These are phyloP conservation scores for Candida palmyrensis DNA, from an alignment of 805 yeast species.

Conservation along the genomic window DNA sequence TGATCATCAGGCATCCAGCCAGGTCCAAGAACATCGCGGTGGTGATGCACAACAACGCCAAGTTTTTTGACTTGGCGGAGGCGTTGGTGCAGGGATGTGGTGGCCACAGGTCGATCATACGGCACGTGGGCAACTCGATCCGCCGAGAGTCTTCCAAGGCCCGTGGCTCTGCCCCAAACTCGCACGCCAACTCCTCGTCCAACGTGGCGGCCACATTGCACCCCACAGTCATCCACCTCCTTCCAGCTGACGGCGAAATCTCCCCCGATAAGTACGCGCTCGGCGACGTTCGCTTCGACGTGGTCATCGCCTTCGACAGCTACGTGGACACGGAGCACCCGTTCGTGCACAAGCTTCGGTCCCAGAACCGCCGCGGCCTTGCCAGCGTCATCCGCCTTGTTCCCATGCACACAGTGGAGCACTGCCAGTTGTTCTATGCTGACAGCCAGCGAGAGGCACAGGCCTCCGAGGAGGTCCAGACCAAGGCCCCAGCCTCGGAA, in stretches of 20 bases:
- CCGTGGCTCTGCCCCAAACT: conserved; percentile 3
- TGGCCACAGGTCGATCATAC: conserved; percentile 42
- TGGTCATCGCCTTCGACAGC: conserved; percentile 60
- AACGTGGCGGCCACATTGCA: conserved; percentile 1
- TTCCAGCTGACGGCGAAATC: conserved; percentile 33
- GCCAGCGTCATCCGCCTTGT: conserved; percentile 66
- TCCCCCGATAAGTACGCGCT: conserved; percentile 20
- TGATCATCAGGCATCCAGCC: conserved; percentile 36
- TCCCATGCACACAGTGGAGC: conserved; percentile 80
- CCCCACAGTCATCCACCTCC: conserved; percentile 30
- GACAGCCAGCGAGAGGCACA: conserved; percentile 10
- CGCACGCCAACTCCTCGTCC: conserved; percentile 7
- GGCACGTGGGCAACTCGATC: conserved; percentile 60
- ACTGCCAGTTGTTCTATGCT: conserved; percentile 52
- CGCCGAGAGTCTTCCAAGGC: conserved; percentile 38
- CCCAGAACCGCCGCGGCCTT: conserved; percentile 20
- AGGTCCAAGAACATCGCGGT: conserved; percentile 54
- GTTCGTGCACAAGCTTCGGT: conserved; percentile 21
- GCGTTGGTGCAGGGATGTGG: conserved; percentile 60
- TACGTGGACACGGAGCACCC: conserved; percentile 42
- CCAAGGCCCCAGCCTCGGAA: not conserved
- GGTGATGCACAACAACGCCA: conserved; percentile 61
- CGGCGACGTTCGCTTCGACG: conserved; percentile 40
- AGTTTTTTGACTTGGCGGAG: conserved; percentile 65
- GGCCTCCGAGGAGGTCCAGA: not conserved